Base-by-base conservation (phyloP, 192 early-diverging fungal species). In the Linnemannia hyalina region DNA sequence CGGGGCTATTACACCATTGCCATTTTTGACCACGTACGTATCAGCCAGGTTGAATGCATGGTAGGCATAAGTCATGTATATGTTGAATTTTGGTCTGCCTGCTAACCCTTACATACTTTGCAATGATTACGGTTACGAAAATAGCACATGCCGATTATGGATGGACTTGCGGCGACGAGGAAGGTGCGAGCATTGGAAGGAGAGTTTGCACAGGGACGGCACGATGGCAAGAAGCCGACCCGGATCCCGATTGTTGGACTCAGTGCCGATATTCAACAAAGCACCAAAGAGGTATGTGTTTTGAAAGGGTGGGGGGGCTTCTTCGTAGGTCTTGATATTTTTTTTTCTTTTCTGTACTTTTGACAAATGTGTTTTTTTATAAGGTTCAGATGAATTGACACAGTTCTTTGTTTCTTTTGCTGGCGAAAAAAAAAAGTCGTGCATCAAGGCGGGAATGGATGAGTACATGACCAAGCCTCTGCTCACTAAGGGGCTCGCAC, bases 131-230 rank as follows among this genome's bases (percentile, higher is more conserved):
- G 23, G n/a, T 47, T 54, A 11, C 10, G 13, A 9, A 65, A 54
- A 32, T 85, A 86, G 84, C 84, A 86, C 35, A 86, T 86, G 84
- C 84, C 84, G 18, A 81, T 86, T 54, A 86, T 86, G 84, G 84
- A 86, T 52, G 84, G 84, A 73, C 74, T 86, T 9, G 84, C 79
- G 7, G 84, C 84, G 3, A 81, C 84, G 18, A 73, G 55, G 23
- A 86, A 86, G 29, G 47, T 86, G 32, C 54, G 84, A 5, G 78
- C 78, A 7, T 35, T 86, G 20, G 84, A 86, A 41, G 72, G 54
- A 6, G 78, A 85, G 35, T 70, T 72, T 76, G 72, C 76, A 3
- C 55, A 77, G 72, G 76, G 74, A 6, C n/a, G 22, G n/a, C n/a
- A 49, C 8, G 74, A 75, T 57, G 70, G 63, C 11, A 60, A 38